Conservation (phyloP, 2,329 filamentous ascomycete genomes). For the Sordariomycetes sp. region DNA sequence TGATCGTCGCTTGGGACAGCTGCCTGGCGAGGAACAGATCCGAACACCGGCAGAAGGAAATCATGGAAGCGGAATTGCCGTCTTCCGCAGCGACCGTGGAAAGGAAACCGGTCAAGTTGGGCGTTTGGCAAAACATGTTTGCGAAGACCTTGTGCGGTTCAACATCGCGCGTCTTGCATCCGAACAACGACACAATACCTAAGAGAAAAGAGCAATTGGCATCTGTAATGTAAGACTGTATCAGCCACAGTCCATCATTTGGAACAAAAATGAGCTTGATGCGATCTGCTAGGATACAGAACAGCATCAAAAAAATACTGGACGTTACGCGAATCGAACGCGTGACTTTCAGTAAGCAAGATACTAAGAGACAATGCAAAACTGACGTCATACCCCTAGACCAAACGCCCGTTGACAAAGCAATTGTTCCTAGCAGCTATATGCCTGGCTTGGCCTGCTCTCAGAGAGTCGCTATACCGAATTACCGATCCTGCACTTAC, state of each 20-base stretch:
- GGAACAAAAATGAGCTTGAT: not conserved
- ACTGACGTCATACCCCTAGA: slow-evolving; percentile 7
- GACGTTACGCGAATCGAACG: slow-evolving; percentile 6
- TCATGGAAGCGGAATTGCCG: not conserved
- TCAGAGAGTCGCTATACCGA: not conserved
- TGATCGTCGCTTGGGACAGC: not conserved
- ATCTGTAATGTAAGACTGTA: too few species aligned
- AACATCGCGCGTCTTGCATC: too few species aligned
- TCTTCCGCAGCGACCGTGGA: too few species aligned
- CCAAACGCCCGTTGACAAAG: slow-evolving; percentile 5
- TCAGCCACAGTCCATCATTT: not conserved
- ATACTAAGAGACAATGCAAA: slow-evolving; percentile 4
- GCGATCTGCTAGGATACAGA: not conserved
- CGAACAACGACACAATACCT: too few species aligned
- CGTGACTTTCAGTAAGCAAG: slow-evolving; percentile 5
- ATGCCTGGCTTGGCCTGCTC: not conserved
- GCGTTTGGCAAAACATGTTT: too few species aligned
- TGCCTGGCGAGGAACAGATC: not conserved
- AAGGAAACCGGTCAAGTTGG: too few species aligned
- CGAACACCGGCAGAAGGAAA: not conserved
- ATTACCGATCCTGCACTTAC: not conserved
- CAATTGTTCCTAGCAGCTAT: not conserved
- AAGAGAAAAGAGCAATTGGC: too few species aligned
- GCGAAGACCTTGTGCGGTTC: too few species aligned
- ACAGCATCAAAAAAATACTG: not conserved